These are phyloP conservation scores for Puccinia coronata DNA, from an alignment of 1,284 basidiomycete genomes.

Conservation along the genomic window DNA sequence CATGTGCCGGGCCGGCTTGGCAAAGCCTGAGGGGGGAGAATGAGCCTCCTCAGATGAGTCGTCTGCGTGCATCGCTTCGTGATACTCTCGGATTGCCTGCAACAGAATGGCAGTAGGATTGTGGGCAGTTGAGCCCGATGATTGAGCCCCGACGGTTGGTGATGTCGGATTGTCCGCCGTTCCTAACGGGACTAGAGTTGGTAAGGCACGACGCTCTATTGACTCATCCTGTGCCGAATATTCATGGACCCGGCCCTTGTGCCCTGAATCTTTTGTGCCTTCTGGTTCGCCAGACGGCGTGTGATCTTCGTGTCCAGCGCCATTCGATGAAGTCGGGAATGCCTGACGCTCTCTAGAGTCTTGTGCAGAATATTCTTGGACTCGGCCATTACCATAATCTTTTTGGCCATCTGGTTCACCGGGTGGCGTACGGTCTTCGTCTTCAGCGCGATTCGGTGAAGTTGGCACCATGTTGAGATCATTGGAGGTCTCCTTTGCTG, in stretches of 20 bases:
- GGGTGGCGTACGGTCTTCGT: too few relatives aligned
- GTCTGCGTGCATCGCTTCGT: background rate
- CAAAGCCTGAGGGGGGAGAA: background rate
- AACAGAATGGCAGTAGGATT: background rate
- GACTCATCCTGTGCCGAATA: background rate
- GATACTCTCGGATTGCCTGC: conserved; percentile 5
- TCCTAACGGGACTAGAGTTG: background rate
- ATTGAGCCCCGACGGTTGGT: too few relatives aligned
- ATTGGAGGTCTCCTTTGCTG: too few relatives aligned
- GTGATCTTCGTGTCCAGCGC: too few relatives aligned
- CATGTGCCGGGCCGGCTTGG: background rate
- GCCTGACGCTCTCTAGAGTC: too few relatives aligned
- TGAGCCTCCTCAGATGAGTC: background rate
- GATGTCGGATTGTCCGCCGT: background rate
- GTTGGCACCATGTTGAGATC: too few relatives aligned
- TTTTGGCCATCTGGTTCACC: too few relatives aligned
- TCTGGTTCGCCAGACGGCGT: background rate
- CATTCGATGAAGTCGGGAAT: too few relatives aligned
- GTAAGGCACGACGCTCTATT: background rate
- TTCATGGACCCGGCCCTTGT: background rate
- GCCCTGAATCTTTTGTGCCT: background rate
- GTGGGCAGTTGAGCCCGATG: background rate
- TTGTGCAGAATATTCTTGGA: too few relatives aligned
- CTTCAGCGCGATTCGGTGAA: too few relatives aligned
- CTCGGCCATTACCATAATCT: too few relatives aligned